Evolutionary conservation across 768 basidiomycete species (phyloP).

Genomic region (Xanthoconium purpureum): DNA sequence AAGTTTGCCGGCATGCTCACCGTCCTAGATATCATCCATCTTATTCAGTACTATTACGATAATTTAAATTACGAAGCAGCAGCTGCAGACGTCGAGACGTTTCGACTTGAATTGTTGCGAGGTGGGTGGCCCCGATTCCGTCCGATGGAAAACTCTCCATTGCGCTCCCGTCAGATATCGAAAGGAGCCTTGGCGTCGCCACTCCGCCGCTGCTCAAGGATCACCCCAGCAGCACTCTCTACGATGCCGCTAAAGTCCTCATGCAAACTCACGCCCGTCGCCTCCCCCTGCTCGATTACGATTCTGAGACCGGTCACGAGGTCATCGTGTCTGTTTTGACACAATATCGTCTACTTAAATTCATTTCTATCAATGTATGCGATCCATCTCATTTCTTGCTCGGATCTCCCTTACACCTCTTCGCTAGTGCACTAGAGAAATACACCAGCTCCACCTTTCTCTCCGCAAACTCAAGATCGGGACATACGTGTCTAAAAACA

Average conservation of each 20-base stretch:
- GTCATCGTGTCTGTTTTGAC: conserved; percentile 95
- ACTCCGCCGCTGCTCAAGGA: conserved; percentile 88
- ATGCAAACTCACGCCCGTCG: conserved; percentile 95
- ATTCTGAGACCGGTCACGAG: conserved; percentile 92
- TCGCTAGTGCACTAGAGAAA: conserved; percentile 77
- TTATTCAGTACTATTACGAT: conserved; percentile 97
- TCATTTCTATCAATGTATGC: conserved; percentile 93
- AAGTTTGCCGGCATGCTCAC: conserved; percentile 98
- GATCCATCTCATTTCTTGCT: neutral
- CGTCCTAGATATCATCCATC: conserved; percentile 97
- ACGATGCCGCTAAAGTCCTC: conserved; percentile 84
- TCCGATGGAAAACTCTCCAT: neutral
- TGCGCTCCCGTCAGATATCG: conserved; percentile 67
- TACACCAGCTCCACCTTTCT: conserved; percentile 73
- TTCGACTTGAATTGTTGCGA: conserved; percentile 84
- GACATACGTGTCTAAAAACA: conserved; percentile 72
- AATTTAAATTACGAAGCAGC: conserved; percentile 80
- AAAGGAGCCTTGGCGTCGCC: conserved; percentile 86
- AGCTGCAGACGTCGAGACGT: conserved; percentile 86
- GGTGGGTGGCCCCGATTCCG: conserved; percentile 47
- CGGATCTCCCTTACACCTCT: conserved; percentile 6
- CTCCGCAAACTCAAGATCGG: conserved; percentile 89
- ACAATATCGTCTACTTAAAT: conserved; percentile 97
- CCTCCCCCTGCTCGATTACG: conserved; percentile 88
- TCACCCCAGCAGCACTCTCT: conserved; percentile 83